phyloP scores from a whole-genome alignment of 2,329 filamentous ascomycete species.

The Phialemonium atrogriseum region DNA sequence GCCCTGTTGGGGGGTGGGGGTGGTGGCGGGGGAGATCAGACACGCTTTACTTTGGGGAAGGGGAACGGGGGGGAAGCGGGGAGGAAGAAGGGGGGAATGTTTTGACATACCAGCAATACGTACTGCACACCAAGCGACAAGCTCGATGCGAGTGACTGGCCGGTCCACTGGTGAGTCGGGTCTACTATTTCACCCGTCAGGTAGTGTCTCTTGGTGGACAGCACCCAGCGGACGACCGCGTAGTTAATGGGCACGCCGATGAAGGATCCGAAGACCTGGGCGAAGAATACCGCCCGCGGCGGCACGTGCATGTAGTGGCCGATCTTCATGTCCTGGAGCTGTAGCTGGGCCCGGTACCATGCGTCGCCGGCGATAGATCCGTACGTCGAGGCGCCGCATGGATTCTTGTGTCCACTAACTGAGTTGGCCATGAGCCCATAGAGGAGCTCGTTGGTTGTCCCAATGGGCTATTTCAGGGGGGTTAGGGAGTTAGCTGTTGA shows the following conservation, averaged over 20 bases:
- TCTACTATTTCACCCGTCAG: conserved; percentile 41
- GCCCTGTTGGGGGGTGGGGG: too few relatives aligned
- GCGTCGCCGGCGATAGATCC: conserved; percentile 52
- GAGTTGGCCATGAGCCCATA: conserved; percentile 53
- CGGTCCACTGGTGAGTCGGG: conserved; percentile 54
- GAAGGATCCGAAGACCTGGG: conserved; percentile 49
- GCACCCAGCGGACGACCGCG: conserved; percentile 50
- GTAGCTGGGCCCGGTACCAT: conserved; percentile 50
- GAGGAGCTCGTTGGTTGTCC: conserved; percentile 50
- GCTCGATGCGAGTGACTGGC: conserved; percentile 39
- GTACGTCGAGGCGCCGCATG: conserved; percentile 48
- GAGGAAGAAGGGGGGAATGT: too few relatives aligned
- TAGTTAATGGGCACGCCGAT: conserved; percentile 55
- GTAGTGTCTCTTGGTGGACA: conserved; percentile 48
- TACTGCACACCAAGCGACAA: conserved; percentile 52
- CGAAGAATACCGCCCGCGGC: conserved; percentile 50
- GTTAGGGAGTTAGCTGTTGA: neutral
- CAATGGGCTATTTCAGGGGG: conserved; percentile 34
- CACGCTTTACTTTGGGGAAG: too few relatives aligned
- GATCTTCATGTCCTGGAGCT: conserved; percentile 57
- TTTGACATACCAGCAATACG: conserved; percentile 49
- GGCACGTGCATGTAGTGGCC: conserved; percentile 57
- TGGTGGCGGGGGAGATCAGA: too few relatives aligned
- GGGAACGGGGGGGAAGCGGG: too few relatives aligned
- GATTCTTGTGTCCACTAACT: conserved; percentile 42